Evolutionary conservation across 495 filamentous ascomycete species (phyloP), one percentile per base, ranked within the genome.

Genomic region (Corynascus novoguineensis): DNA sequence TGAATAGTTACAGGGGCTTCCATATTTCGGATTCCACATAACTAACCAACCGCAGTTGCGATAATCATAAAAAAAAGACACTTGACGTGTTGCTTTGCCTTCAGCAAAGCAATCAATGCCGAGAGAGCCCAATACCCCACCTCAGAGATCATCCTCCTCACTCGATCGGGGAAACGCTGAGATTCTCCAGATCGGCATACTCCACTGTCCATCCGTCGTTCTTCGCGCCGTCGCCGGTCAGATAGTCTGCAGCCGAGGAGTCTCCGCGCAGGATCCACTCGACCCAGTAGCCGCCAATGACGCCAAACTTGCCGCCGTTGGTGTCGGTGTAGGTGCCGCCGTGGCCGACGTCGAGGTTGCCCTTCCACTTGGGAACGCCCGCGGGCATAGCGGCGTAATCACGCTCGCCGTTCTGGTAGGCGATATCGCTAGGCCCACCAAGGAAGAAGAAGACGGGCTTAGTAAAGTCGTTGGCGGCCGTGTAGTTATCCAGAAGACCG

Each of bases 311-410:
- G 37, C 69, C 68, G 8, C 60, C 68, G 44, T 72, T 62, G 17
- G 40, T 19, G 25, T 70, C 51, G 19, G 11, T 47, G n/a, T 58
- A 65, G 5, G 66, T 67, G 1, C 61, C 68, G 21, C 59, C 60
- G 45, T 72, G 69, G 14, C 69, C 69, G 14, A 71, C 64, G 5
- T 57, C 44, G 5, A 72, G 51, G 52, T 72, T 72, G 14, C 69
- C 69, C 59, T 72, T 72, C 66, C 66, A 72, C n/a, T 50, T n/a
- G n/a, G 69, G 69, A 1, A 57, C 64, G 4, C 42, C 51, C 1
- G 40, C 38, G 27, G 66, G 65, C 27, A 72, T 55, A 14, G 24
- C 27, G 1, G 53, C 50, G 45, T 56, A 72, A 59, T 72, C 69
- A 11, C 68, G 54, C 53, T 70, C 68, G 48, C 60, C 69, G 40